phyloP scores from a whole-genome alignment of 345 rosid genomes.

The Eutrema yunnanense region DNA sequence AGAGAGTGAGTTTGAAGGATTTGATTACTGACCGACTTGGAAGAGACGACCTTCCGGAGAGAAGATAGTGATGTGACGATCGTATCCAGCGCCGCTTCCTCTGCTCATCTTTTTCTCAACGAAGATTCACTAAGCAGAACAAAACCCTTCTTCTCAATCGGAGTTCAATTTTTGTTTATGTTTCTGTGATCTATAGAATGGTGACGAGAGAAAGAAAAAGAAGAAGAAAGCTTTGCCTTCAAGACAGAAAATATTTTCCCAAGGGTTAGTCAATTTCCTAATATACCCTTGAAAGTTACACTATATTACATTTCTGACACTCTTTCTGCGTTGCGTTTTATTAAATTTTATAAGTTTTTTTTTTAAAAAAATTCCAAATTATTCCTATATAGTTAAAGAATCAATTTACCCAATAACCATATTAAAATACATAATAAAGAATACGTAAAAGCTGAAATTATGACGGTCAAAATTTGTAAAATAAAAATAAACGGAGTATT shows the following conservation, averaged over 20 bases:
- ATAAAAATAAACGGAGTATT: too few relatives aligned
- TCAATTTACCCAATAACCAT: too few relatives aligned
- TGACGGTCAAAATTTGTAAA: too few relatives aligned
- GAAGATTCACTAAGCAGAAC: neutral
- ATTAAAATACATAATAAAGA: too few relatives aligned
- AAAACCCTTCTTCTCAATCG: neutral
- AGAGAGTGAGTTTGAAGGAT: neutral
- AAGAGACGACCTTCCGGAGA: constrained; percentile 90
- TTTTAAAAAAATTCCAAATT: too few relatives aligned
- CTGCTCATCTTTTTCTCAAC: constrained; percentile 48
- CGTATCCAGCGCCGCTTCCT: constrained; percentile 86
- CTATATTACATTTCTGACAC: neutral
- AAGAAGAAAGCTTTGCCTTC: constrained; percentile 26
- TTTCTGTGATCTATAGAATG: neutral
- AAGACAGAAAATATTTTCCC: constrained; percentile 15
- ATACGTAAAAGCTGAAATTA: too few relatives aligned
- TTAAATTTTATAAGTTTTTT: too few relatives aligned
- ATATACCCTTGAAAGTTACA: neutral
- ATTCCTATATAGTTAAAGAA: too few relatives aligned
- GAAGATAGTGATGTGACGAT: constrained; percentile 86
- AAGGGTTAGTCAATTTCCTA: neutral
- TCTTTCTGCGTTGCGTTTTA: too few relatives aligned
- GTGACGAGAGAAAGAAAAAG: neutral
- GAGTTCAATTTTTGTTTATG: neutral
- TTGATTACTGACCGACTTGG: constrained; percentile 60